Conservation (phyloP, 805 yeast species). For the Ogataea trehaloabstinens region DNA sequence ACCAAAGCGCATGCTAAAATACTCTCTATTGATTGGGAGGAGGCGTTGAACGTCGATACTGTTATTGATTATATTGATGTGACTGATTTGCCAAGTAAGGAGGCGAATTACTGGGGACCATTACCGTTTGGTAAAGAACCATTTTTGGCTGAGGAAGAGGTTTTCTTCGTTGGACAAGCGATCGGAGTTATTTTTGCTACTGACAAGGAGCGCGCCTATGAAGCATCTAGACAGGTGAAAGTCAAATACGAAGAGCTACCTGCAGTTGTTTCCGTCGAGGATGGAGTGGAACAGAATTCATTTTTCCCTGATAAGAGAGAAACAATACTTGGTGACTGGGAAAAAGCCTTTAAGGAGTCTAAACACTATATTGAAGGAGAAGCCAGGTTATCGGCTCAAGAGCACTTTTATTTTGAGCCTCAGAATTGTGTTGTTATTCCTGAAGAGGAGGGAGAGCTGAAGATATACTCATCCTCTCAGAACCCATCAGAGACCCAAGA, state of each 20-base stretch:
- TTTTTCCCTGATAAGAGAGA: constrained; percentile 36
- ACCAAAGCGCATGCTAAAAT: constrained; percentile 43
- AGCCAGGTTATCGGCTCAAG: constrained; percentile 45
- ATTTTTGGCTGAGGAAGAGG: constrained; percentile 43
- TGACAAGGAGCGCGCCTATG: constrained; percentile 38
- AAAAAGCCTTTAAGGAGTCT: constrained; percentile 33
- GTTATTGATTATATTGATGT: constrained; percentile 44
- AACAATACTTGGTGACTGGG: constrained; percentile 40
- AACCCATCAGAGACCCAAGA: constrained; percentile 45
- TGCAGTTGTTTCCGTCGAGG: constrained; percentile 40
- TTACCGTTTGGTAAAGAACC: constrained; percentile 40
- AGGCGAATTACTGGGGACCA: constrained; percentile 43
- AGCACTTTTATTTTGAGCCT: constrained; percentile 48
- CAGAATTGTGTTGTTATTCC: constrained; percentile 44
- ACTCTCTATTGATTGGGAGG: constrained; percentile 37
- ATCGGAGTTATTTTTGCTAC: constrained; percentile 42
- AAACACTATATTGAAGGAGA: constrained; percentile 36
- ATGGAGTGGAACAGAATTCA: constrained; percentile 40
- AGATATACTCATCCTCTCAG: constrained; percentile 42
- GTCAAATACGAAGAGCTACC: constrained; percentile 43
- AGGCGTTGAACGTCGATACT: constrained; percentile 35
- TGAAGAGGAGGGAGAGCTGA: constrained; percentile 46
- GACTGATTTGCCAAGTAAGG: constrained; percentile 36
- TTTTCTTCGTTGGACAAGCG: constrained; percentile 41
- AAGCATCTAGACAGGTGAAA: constrained; percentile 40